Conservation (phyloP, 2,329 filamentous ascomycete species). For the Exophiala sp. region DNA sequence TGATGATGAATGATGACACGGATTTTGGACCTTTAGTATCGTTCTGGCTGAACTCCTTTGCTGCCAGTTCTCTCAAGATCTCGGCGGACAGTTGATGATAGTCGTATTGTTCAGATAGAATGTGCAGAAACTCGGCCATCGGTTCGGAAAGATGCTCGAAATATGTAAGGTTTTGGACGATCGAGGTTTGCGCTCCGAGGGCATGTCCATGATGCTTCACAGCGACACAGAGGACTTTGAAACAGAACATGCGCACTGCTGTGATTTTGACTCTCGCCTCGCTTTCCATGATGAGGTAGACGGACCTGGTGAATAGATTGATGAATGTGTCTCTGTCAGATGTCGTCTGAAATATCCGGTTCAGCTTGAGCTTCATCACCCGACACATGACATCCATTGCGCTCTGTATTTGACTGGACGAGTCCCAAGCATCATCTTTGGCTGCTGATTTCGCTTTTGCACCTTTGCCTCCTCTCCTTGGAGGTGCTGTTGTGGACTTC, state of each 20-base stretch:
- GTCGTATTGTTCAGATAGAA: slow-evolving; percentile 94
- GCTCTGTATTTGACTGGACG: slow-evolving; percentile 77
- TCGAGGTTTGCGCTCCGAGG: slow-evolving; percentile 94
- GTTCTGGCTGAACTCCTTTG: slow-evolving; percentile 97
- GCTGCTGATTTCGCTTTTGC: slow-evolving; percentile 64
- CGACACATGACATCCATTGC: slow-evolving; percentile 95
- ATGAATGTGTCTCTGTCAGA: slow-evolving; percentile 96
- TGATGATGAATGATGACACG: slow-evolving; percentile 88
- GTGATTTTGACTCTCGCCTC: slow-evolving; percentile 88
- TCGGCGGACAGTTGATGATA: slow-evolving; percentile 94
- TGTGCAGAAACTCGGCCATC: slow-evolving; percentile 97
- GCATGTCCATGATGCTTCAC: slow-evolving; percentile 97
- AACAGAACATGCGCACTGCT: slow-evolving; percentile 89
- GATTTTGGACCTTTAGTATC: slow-evolving; percentile 95
- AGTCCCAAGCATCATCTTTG: slow-evolving; percentile 84
- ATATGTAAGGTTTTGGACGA: slow-evolving; percentile 95
- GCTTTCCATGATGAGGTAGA: slow-evolving; percentile 91
- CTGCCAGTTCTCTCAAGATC: slow-evolving; percentile 87
- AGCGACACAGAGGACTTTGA: slow-evolving; percentile 93
- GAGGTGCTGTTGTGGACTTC: slow-evolving; percentile 71
- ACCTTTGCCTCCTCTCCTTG: slow-evolving; percentile 68
- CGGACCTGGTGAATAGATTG: slow-evolving; percentile 81
- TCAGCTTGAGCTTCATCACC: slow-evolving; percentile 85
- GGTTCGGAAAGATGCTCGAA: slow-evolving; percentile 98
- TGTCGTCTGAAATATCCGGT: slow-evolving; percentile 91